Percentiles rank a stretch among this genome's conserved stretches.
Conservation (phyloP, 108 stramenopile genomes). For the Nannochloropsis salina region DNA sequence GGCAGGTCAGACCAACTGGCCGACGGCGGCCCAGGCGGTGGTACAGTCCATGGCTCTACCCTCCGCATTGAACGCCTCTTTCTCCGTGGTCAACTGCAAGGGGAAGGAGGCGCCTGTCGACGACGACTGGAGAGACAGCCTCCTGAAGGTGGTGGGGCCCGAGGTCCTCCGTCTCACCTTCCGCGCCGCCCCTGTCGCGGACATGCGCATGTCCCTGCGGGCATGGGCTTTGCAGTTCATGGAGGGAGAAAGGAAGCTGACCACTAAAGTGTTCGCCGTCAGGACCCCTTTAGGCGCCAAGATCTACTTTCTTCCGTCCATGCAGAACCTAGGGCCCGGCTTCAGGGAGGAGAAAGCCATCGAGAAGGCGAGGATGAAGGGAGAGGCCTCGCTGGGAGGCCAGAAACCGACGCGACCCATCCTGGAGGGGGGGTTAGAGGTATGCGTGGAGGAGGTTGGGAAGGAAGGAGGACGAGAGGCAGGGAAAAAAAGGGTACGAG, state of each 20-base stretch:
- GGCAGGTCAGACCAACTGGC: background rate
- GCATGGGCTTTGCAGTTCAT: conserved; percentile 1
- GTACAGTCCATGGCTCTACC: background rate
- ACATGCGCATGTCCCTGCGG: background rate
- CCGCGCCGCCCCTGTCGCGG: background rate
- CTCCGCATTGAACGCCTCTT: background rate
- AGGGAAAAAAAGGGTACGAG: background rate
- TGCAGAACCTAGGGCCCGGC: background rate
- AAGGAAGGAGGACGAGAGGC: background rate
- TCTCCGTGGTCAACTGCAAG: background rate
- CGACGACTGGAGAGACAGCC: background rate
- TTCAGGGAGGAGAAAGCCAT: conserved; percentile 18
- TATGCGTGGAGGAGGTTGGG: background rate
- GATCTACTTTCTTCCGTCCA: background rate
- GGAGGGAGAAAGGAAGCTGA: conserved; percentile 15
- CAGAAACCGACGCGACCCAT: background rate
- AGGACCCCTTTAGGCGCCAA: background rate
- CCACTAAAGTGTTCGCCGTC: background rate
- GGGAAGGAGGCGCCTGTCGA: background rate
- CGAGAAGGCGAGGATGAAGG: background rate
- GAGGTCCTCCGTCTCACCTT: background rate
- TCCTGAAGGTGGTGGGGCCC: background rate
- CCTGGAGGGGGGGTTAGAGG: background rate
- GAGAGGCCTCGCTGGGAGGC: background rate
- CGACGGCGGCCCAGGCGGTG: conserved; percentile 8